Evolutionary conservation across 805 yeast genomes (phyloP).

Genomic region (Teunomyces panamensis): DNA sequence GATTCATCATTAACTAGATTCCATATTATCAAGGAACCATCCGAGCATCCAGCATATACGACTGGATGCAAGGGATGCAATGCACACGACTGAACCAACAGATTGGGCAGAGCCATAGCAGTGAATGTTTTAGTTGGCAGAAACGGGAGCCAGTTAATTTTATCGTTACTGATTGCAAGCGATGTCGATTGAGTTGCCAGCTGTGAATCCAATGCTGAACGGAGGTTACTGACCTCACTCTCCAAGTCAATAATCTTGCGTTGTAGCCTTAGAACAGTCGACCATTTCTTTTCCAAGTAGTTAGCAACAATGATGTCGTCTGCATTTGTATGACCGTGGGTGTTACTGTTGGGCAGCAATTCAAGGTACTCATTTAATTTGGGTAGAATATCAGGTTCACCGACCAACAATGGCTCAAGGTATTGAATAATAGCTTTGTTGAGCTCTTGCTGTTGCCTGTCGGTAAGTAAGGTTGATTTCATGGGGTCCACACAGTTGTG

Average conservation of each 20-base stretch:
- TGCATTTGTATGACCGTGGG: not conserved
- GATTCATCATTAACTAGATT: conserved; percentile 52
- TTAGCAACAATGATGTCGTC: conserved; percentile 30
- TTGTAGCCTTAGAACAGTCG: conserved; percentile 78
- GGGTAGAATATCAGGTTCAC: conserved; percentile 12
- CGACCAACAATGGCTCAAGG: conserved; percentile 31
- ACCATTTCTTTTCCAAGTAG: conserved; percentile 79
- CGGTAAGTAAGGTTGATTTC: conserved; percentile 20
- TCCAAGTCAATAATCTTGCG: conserved; percentile 70
- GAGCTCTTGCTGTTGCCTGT: conserved; percentile 32
- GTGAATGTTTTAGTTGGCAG: conserved; percentile 40
- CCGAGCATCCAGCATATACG: conserved; percentile 63
- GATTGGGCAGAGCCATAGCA: conserved; percentile 53
- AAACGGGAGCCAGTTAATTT: conserved; percentile 63
- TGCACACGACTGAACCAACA: conserved; percentile 58
- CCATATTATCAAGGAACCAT: conserved; percentile 75
- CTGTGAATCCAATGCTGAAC: conserved; percentile 37
- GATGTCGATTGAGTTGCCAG: conserved; percentile 4
- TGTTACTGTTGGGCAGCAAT: not conserved
- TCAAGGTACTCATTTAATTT: conserved; percentile 10
- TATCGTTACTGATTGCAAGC: conserved; percentile 19
- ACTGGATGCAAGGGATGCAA: conserved; percentile 76
- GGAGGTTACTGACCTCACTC: conserved; percentile 47
- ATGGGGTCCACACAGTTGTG: not conserved
- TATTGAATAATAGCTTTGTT: conserved; percentile 42